phyloP scores from a whole-genome alignment of 176 grass and related monocot genomes.

The Bolboschoenus planiculmis region DNA sequence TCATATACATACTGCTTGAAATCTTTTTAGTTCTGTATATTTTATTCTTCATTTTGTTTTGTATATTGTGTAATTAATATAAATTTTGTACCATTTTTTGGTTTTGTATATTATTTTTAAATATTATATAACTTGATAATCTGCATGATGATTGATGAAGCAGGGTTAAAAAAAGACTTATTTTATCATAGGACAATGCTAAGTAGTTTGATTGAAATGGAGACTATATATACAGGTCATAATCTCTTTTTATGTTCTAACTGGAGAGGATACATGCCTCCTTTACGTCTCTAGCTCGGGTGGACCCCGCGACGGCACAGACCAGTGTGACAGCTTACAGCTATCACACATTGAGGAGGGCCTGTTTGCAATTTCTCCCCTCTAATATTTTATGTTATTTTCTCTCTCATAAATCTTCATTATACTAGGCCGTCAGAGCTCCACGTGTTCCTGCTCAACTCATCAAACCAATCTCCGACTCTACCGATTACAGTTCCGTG shows the following conservation, averaged over 20 bases:
- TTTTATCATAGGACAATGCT: too few species aligned
- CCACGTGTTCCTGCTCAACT: neutral
- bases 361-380: neutral
- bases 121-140: neutral
- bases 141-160: neutral
- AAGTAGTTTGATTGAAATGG: too few species aligned
- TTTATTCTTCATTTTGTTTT: neutral
- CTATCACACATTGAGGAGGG: neutral
- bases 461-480: neutral
- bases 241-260: neutral
- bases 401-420: neutral
- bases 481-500: neutral
- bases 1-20: too few species aligned
- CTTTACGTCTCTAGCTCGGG: neutral
- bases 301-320: conserved; percentile 16
- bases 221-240: too few species aligned
- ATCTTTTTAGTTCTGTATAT: neutral
- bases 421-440: conserved; percentile 3
- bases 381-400: neutral
- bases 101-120: neutral
- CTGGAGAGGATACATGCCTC: neutral
- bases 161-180: neutral
- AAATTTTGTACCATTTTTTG: neutral
- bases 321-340: conserved; percentile 13
- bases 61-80: neutral